Evolutionary conservation across 2,329 filamentous ascomycete genomes (phyloP), one percentile per base, ranked within the genome.

Genomic region (Simplicillium sp.): DNA sequence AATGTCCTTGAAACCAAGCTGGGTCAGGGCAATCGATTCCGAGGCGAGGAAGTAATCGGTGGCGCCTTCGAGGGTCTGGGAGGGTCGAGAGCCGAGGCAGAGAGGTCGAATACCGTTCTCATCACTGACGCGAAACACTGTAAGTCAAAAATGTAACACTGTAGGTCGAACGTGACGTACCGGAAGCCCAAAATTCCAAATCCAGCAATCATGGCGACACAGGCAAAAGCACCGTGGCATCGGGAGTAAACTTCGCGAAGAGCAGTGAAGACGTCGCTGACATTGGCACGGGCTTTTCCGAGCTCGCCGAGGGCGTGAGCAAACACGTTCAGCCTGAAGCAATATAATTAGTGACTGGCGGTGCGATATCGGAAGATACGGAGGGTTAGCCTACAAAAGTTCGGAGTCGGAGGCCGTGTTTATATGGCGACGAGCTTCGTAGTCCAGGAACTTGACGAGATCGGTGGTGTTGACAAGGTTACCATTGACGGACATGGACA

Each of bases 351-450:
- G 44, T 12, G 33, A 4, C 42, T 34, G n/a, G 17, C 33, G 33
- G 15, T n/a, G 4, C 14, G 15, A 15, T 9, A 29, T 15, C 7
- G 32, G 16, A 25, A 16, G 11, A 34, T 15, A 4, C 5, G 9
- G 11, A 6, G n/a, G 25, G 20, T 6, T 9, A 5, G 35, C 49
- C 7, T 42, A 52, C 67, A 92, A 85, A 46, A 90, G 66, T 65
- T 94, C 88, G 50, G 82, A 87, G 64, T 94, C 87, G 43, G 82
- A 88, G 54, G 94, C 87, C 20, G 87, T 89, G 64, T 94, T 95
- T 68, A 92, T 84, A 59, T 94, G 87, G 50, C 87, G 76, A 56
- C 86, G 86, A 7, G 84, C 86, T 49, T 85, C 83, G 48, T 80
- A 68, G 54, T 94, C 87, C 37, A 94, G 70, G 56, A 80, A 86